Evolutionary conservation across 2,329 filamentous ascomycete genomes (phyloP).

Genomic region (Karstenula rhodostoma): DNA sequence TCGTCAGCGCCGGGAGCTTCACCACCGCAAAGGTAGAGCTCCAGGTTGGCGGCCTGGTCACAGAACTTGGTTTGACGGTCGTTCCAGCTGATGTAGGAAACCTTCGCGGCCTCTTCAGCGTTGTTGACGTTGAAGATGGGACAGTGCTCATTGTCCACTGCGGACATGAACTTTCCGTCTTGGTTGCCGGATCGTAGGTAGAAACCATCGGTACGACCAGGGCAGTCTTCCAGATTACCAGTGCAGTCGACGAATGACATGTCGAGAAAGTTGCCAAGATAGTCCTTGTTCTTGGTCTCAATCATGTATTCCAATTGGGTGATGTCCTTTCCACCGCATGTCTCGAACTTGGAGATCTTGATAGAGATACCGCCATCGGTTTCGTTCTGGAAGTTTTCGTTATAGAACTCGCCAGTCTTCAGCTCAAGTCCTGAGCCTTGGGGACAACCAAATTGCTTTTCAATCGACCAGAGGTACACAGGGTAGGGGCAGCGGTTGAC

Average conservation of each 20-base stretch:
- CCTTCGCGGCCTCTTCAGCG: conserved; percentile 31
- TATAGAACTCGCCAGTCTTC: conserved; percentile 40
- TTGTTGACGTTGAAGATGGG: conserved; percentile 40
- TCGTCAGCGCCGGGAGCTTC: conserved; percentile 34
- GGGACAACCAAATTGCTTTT: conserved; percentile 39
- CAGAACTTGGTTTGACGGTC: conserved; percentile 47
- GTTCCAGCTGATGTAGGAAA: conserved; percentile 43
- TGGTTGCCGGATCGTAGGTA: conserved; percentile 39
- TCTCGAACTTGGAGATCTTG: conserved; percentile 47
- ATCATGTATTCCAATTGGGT: conserved; percentile 51
- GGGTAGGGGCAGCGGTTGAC: conserved; percentile 50
- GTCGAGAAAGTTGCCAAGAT: conserved; percentile 45
- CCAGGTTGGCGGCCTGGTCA: conserved; percentile 32
- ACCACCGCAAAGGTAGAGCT: conserved; percentile 47
- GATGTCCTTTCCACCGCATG: conserved; percentile 41
- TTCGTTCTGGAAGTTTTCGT: conserved; percentile 41
- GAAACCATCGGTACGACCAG: conserved; percentile 44
- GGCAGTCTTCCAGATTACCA: conserved; percentile 34
- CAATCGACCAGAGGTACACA: conserved; percentile 51
- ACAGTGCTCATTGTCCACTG: conserved; percentile 39
- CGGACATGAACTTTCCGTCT: conserved; percentile 25
- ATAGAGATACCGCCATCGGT: conserved; percentile 45
- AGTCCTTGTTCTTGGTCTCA: conserved; percentile 16
- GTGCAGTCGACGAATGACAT: conserved; percentile 50
- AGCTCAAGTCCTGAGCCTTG: conserved; percentile 31